Conservation (phyloP, 2,329 filamentous ascomycete genomes). For the Pestalotiopsis sp. region DNA sequence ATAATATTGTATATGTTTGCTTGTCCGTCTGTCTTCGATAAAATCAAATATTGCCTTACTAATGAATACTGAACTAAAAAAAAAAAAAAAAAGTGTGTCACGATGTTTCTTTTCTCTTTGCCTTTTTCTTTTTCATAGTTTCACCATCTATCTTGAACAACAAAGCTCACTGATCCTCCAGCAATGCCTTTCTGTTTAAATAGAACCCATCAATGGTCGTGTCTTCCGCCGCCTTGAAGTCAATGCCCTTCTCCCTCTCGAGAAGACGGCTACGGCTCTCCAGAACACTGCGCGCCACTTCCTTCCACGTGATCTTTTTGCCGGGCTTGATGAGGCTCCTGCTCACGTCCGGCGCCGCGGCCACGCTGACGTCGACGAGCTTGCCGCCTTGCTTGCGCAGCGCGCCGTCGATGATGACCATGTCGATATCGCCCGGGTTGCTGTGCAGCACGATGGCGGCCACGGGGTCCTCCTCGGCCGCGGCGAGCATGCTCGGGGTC, state of each 20-base stretch:
- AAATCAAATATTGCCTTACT: too few species aligned
- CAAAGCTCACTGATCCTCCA: neutral
- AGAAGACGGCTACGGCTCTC: conserved; percentile 11
- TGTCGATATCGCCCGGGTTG: conserved; percentile 17
- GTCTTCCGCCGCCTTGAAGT: conserved; percentile 11
- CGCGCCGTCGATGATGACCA: conserved; percentile 18
- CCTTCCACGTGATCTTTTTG: conserved; percentile 13
- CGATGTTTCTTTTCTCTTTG: neutral
- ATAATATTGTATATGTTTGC: too few species aligned
- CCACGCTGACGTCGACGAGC: conserved; percentile 13
- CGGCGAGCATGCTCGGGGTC: conserved; percentile 16
- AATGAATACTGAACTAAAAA: too few species aligned
- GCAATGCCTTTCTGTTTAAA: conserved; percentile 9
- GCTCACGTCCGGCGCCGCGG: conserved; percentile 5
- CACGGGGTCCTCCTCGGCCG: conserved; percentile 17
- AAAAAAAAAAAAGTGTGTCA: too few species aligned
- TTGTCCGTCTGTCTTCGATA: too few species aligned
- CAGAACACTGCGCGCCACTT: conserved; percentile 11
- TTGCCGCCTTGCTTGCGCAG: conserved; percentile 15
- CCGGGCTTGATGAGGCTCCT: conserved; percentile 1
- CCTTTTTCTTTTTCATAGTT: neutral
- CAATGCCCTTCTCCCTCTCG: conserved; percentile 9
- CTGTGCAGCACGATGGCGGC: conserved; percentile 19
- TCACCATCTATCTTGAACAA: neutral
- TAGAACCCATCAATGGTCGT: conserved; percentile 7